A percentile compares a stretch with the other conserved stretches of the same genome.
Conservation (phyloP, 2,329 filamentous ascomycete genomes). For the Pyricularia pennisetigena region DNA sequence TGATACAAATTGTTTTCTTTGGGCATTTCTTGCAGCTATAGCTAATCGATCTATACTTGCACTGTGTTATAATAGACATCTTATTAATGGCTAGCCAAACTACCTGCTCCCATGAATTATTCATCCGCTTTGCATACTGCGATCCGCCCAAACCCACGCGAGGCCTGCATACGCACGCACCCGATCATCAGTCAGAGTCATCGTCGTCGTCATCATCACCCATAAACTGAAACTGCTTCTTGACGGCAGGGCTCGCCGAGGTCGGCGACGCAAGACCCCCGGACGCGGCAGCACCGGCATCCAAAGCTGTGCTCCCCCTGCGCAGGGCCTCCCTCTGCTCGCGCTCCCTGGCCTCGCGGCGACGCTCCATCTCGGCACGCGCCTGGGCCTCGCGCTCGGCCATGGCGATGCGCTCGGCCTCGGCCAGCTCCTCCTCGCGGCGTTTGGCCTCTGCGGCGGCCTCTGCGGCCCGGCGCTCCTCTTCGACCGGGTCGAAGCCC, state of each 20-base stretch:
- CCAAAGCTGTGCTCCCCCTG: constrained; percentile 12
- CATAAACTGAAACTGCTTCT: constrained; percentile 48
- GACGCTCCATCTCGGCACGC: constrained; percentile 34
- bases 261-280: constrained; percentile 9
- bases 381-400: constrained; percentile 36
- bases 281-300: background rate
- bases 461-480: constrained; percentile 39
- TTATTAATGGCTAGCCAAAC: background rate
- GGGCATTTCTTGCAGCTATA: too few species aligned
- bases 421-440: constrained; percentile 38
- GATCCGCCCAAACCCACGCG: background rate
- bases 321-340: constrained; percentile 28
- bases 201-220: constrained; percentile 41
- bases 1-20: too few species aligned
- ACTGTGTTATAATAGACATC: background rate
- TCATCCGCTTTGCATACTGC: background rate
- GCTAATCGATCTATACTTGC: too few species aligned
- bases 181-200: background rate
- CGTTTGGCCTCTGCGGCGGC: constrained; percentile 29
- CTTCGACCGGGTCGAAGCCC: constrained; percentile 48
- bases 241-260: constrained; percentile 10
- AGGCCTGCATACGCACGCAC: background rate
- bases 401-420: constrained; percentile 23
- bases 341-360: constrained; percentile 32
- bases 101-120: background rate